These are phyloP conservation scores for Picea glauca DNA, from an alignment of 75 land plant species.

Conservation along the genomic window DNA sequence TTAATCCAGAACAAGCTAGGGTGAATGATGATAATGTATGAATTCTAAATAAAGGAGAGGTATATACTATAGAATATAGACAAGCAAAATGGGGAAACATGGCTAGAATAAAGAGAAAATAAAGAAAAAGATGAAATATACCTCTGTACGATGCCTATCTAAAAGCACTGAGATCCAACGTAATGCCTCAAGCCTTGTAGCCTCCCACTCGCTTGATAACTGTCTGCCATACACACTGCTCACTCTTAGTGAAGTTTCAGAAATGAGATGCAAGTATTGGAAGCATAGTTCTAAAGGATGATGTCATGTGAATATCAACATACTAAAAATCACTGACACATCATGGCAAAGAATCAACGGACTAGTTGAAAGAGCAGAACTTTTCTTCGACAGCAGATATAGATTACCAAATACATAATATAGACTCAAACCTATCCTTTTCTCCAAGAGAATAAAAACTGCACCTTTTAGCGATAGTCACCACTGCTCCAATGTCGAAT, in stretches of 20 bases:
- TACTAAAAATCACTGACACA: neutral
- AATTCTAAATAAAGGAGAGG: too few relatives aligned
- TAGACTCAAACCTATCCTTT: neutral
- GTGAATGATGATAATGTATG: too few relatives aligned
- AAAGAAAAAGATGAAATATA: too few relatives aligned
- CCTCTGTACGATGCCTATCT: conserved; percentile 34
- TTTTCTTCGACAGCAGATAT: too few relatives aligned
- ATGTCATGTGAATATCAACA: neutral
- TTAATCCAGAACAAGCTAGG: too few relatives aligned
- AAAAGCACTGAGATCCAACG: conserved; percentile 40
- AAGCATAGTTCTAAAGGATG: too few relatives aligned
- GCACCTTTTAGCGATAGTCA: conserved; percentile 33
- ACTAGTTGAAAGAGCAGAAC: neutral
- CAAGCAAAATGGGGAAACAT: too few relatives aligned
- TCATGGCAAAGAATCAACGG: neutral
- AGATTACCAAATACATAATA: too few relatives aligned
- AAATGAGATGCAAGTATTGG: too few relatives aligned
- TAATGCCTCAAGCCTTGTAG: conserved; percentile 40
- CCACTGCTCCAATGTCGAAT: conserved; percentile 38
- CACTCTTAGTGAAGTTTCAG: too few relatives aligned
- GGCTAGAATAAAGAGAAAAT: too few relatives aligned
- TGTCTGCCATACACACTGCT: conserved; percentile 17
- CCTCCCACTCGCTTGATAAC: conserved; percentile 36
- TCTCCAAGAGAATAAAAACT: neutral
- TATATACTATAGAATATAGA: too few relatives aligned